Evolutionary conservation across 192 early-diverging fungal species (phyloP), one percentile per base, ranked within the genome.

Genomic region (Coemansia sp.): DNA sequence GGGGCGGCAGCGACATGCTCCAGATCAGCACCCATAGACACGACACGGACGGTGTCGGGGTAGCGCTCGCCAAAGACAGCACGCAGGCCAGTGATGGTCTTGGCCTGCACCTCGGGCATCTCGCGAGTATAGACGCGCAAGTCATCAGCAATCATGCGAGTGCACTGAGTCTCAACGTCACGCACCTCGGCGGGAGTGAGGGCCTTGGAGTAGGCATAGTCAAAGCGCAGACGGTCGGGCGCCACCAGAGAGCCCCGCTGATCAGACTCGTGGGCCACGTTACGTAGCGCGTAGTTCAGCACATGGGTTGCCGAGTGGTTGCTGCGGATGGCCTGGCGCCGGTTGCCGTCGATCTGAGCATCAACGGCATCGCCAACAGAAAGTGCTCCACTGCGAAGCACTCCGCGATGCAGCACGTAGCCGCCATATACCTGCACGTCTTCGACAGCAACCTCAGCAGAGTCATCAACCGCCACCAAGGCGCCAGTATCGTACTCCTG

Each of bases 31-130:
- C 95, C 95, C 78, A 99, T 88, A 5, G 94, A 91, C 6, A 99
- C 93, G 24, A 99, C 95, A 62, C 95, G 91, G 21, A 99, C 97
- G 2, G 95, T 94, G 76, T 99, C 97, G 35, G 97, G 97, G 70
- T 99, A 99, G 35, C 89, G 87, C 80, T 99, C 95, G 46, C 95
- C 95, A 84, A 99, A 99, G 9, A 97, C 95, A 18, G 97, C 97
- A 65, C 95, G 90, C 59, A 99, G 89, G 9, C 95, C 95, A 59
- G 86, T 84, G 74, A 99, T 97, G 59, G 88, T 73, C 74, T 90
- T 91, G 34, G 94, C 97, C 45, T 86, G 70, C 35, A 66, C 70
- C 57, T 97, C 86, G 16, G 94, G 86, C 3, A 97, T 93, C 55
- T 97, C 95, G 74, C 91, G 87, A 37, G 86, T 87, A 71, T 89